Percentiles rank a stretch among this genome's conserved stretches.
phyloP scores from a whole-genome alignment of 2,329 filamentous ascomycete species.

The Xylaria sp. region DNA sequence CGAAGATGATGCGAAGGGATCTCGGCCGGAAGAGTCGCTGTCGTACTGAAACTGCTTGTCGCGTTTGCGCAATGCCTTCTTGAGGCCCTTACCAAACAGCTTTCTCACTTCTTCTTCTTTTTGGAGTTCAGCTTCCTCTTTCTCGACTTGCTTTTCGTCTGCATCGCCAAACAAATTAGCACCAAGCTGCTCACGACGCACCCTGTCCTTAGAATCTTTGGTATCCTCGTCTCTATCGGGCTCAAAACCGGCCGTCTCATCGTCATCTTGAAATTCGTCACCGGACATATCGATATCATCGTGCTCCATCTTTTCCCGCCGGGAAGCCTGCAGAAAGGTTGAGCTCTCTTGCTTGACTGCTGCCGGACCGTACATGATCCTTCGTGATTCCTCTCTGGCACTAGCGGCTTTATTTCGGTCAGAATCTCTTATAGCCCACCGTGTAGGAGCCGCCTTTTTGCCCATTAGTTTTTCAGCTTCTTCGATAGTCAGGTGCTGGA shows the following conservation, averaged over 20 bases:
- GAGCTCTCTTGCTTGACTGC: slow-evolving; percentile 75
- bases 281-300: slow-evolving; percentile 74
- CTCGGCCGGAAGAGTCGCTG: slow-evolving; percentile 66
- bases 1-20: slow-evolving; percentile 64
- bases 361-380: slow-evolving; percentile 64
- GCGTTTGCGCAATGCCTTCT: slow-evolving; percentile 83
- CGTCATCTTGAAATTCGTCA: slow-evolving; percentile 87
- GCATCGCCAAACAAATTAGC: slow-evolving; percentile 83
- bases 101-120: slow-evolving; percentile 75
- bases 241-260: slow-evolving; percentile 80
- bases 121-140: slow-evolving; percentile 75
- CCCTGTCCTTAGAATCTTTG: slow-evolving; percentile 75
- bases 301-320: slow-evolving; percentile 74
- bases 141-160: slow-evolving; percentile 76
- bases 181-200: slow-evolving; percentile 83
- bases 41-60: slow-evolving; percentile 91
- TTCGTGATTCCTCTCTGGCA: slow-evolving; percentile 68
- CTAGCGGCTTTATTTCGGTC: slow-evolving; percentile 64
- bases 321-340: slow-evolving; percentile 69
- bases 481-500: slow-evolving; percentile 81
- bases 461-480: slow-evolving; percentile 86
- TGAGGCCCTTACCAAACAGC: slow-evolving; percentile 77
- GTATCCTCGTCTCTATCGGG: slow-evolving; percentile 82
- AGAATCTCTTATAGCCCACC: slow-evolving; percentile 79
- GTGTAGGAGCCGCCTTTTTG: slow-evolving; percentile 77